Percentiles rank a stretch among this genome's conserved stretches.
phyloP scores from a whole-genome alignment of 2,329 filamentous ascomycete species.

The Cladophialophora yegresii region DNA sequence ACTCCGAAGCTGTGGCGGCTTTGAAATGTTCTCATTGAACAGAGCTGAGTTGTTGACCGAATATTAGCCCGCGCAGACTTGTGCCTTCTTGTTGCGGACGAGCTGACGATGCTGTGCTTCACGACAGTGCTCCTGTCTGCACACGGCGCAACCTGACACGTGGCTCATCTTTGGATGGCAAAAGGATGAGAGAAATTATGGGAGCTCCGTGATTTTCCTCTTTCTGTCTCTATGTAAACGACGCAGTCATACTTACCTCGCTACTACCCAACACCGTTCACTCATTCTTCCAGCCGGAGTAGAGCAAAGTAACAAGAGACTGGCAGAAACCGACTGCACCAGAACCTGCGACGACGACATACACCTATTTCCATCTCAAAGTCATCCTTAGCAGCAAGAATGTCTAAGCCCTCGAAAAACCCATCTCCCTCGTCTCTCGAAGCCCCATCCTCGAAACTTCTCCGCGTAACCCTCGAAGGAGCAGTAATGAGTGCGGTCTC shows the following conservation, averaged over 20 bases:
- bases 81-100: background rate
- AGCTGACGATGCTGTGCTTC: constrained; percentile 9
- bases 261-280: background rate
- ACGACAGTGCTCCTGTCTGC: background rate
- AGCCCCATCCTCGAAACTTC: constrained; percentile 43
- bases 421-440: background rate
- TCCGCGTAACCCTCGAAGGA: constrained; percentile 65
- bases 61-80: constrained; percentile 4
- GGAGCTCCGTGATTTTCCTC: background rate
- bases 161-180: constrained; percentile 8
- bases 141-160: constrained; percentile 17
- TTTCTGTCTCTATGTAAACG: background rate
- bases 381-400: background rate
- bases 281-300: background rate
- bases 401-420: constrained; percentile 1
- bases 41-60: background rate
- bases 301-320: background rate
- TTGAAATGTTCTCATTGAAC: background rate
- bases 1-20: constrained; percentile 7
- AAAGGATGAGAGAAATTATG: constrained; percentile 4
- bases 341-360: background rate
- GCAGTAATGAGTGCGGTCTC: constrained; percentile 66
- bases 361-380: background rate
- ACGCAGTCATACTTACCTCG: constrained; percentile 7
- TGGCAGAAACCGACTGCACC: background rate